phyloP scores from a whole-genome alignment of 1,284 basidiomycete species.

The Coniophora puteana region DNA sequence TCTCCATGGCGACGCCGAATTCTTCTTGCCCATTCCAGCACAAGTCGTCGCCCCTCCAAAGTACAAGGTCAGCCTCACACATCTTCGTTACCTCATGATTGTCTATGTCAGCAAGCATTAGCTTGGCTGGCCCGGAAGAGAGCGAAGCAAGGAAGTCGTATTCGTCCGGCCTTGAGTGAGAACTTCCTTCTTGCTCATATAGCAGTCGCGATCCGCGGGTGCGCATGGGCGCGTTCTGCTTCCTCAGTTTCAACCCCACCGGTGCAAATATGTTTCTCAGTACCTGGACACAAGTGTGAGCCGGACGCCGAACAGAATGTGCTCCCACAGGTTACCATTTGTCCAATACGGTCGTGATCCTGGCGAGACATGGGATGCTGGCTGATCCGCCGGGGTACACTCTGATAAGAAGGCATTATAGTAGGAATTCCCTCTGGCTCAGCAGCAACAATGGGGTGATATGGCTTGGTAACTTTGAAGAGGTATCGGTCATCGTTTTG shows the following conservation, averaged over 20 bases:
- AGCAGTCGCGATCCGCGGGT: slow-evolving; percentile 15
- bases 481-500: slow-evolving; percentile 31
- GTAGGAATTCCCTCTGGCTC: slow-evolving; percentile 31
- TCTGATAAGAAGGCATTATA: slow-evolving; percentile 46
- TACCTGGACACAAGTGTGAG: slow-evolving; percentile 30
- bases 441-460: slow-evolving; percentile 25
- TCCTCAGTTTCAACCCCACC: slow-evolving; percentile 30
- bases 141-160: slow-evolving; percentile 44
- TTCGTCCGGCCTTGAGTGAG: slow-evolving; percentile 25
- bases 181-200: slow-evolving; percentile 10
- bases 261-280: slow-evolving; percentile 43
- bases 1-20: not conserved
- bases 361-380: slow-evolving; percentile 41
- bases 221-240: slow-evolving; percentile 32
- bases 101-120: slow-evolving; percentile 35
- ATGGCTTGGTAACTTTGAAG: slow-evolving; percentile 34
- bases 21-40: no score
- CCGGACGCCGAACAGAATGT: not conserved
- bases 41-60: slow-evolving; percentile 25
- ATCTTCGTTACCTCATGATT: slow-evolving; percentile 35
- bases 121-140: slow-evolving; percentile 34
- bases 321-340: no score
- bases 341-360: slow-evolving; percentile 45
- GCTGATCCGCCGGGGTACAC: slow-evolving; percentile 37
- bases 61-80: slow-evolving; percentile 36